Evolutionary conservation across 352 stramenopile species (phyloP).

Genomic region (Pythium folliculosum): DNA sequence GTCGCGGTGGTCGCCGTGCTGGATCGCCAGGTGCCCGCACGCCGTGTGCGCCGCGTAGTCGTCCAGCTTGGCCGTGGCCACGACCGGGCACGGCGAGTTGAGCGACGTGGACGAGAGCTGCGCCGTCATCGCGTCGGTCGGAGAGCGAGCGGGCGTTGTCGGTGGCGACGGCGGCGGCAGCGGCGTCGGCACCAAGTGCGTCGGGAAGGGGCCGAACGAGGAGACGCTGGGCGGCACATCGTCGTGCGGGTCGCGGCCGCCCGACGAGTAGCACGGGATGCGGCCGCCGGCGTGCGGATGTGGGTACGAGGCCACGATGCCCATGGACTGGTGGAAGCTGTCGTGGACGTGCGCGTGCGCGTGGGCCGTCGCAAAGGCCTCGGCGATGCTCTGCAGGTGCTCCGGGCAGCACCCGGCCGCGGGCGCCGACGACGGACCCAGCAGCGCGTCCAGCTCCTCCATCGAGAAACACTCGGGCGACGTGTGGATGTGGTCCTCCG

Average conservation of each 20-base stretch:
- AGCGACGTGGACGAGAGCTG: constrained; percentile 11
- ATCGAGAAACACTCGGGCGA: constrained; percentile 49
- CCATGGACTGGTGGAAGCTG: constrained; percentile 6
- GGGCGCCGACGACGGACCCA: constrained; percentile 4
- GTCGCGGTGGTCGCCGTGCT: constrained; percentile 78
- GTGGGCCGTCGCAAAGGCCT: constrained; percentile 14
- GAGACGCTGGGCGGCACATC: background rate
- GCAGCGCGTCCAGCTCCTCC: constrained; percentile 43
- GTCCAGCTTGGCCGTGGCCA: constrained; percentile 42
- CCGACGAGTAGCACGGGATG: background rate
- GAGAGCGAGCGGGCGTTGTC: background rate
- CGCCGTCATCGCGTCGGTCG: constrained; percentile 3
- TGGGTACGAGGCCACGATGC: background rate
- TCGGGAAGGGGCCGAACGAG: background rate
- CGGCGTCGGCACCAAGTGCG: background rate
- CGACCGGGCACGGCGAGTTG: constrained; percentile 21
- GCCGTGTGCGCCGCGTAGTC: constrained; percentile 64
- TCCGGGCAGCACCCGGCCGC: constrained; percentile 22
- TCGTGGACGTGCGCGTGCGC: background rate
- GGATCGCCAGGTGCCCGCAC: constrained; percentile 75
- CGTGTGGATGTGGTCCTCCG: constrained; percentile 58
- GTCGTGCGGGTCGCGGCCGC: background rate
- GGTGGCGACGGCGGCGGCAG: background rate
- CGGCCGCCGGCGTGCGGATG: background rate
- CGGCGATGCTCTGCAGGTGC: constrained; percentile 23